phyloP scores from a whole-genome alignment of 352 stramenopile species.

The Globisporangium yorkense region DNA sequence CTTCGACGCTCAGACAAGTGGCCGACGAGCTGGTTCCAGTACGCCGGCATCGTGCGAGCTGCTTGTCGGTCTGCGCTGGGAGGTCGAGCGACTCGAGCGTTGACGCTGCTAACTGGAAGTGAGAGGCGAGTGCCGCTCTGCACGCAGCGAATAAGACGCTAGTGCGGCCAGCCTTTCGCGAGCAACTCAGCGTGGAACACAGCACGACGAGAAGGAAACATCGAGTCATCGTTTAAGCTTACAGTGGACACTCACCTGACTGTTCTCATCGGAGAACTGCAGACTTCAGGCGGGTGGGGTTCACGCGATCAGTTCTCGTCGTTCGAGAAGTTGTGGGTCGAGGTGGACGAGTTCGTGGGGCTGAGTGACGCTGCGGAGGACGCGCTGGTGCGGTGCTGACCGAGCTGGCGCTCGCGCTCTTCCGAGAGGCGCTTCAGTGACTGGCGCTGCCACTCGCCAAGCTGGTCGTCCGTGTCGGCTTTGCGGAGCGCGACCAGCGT shows the following conservation, averaged over 20 bases:
- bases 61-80: not conserved
- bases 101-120: not conserved
- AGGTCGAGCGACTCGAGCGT: too few species aligned
- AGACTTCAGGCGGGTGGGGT: not conserved
- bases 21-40: constrained; percentile 7
- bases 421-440: constrained; percentile 27
- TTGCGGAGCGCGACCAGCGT: constrained; percentile 22
- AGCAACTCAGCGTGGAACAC: not conserved
- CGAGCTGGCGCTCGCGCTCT: constrained; percentile 22
- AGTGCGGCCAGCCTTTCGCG: not conserved
- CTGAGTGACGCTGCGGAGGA: constrained; percentile 1
- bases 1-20: constrained; percentile 5
- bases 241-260: not conserved
- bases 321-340: constrained; percentile 19
- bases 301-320: constrained; percentile 3
- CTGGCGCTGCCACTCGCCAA: constrained; percentile 21
- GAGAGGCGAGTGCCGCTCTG: too few species aligned
- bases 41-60: constrained; percentile 3
- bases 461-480: constrained; percentile 12
- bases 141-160: not conserved
- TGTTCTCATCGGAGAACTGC: not conserved
- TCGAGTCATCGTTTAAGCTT: not conserved
- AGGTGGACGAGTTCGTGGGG: constrained; percentile 25
- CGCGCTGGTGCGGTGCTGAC: constrained; percentile 4
- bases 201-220: not conserved